Percentiles rank a stretch among this genome's conserved stretches.
Conservation (phyloP, 2,329 filamentous ascomycete genomes). For the Penicillium psychrosexuale region DNA sequence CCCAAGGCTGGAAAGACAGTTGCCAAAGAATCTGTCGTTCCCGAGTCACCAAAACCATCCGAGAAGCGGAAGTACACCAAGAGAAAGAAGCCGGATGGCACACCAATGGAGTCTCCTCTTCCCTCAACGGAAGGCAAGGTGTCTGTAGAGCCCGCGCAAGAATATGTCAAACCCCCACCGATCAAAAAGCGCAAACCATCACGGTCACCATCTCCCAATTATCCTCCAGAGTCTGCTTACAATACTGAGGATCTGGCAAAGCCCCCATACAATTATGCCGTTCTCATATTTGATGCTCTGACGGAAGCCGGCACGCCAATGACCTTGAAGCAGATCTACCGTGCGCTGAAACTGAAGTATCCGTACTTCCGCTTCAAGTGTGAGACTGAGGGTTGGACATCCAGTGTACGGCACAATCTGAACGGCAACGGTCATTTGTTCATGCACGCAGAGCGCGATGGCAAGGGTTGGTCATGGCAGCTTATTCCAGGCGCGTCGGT, state of each 20-base stretch:
- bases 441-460: slow-evolving; percentile 58
- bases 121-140: slow-evolving; percentile 44
- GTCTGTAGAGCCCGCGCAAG: slow-evolving; percentile 36
- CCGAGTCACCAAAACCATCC: slow-evolving; percentile 37
- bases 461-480: slow-evolving; percentile 63
- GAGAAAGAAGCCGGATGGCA: slow-evolving; percentile 45
- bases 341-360: slow-evolving; percentile 60
- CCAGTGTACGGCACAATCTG: slow-evolving; percentile 64
- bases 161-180: slow-evolving; percentile 43
- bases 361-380: slow-evolving; percentile 62
- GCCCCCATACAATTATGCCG: slow-evolving; percentile 61
- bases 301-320: slow-evolving; percentile 56
- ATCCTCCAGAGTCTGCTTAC: slow-evolving; percentile 57
- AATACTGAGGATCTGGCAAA: slow-evolving; percentile 62
- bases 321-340: slow-evolving; percentile 65
- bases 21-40: slow-evolving; percentile 31
- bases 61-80: slow-evolving; percentile 51
- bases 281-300: slow-evolving; percentile 62
- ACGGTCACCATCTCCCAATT: slow-evolving; percentile 60
- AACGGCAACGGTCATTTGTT: slow-evolving; percentile 56
- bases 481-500: slow-evolving; percentile 59
- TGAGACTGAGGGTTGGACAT: slow-evolving; percentile 64
- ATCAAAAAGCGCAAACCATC: slow-evolving; percentile 54
- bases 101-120: slow-evolving; percentile 41
- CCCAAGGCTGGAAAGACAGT: slow-evolving; percentile 34